Evolutionary conservation across 2,329 filamentous ascomycete genomes (phyloP).

Genomic region (Aspergillus puulaauensis): DNA sequence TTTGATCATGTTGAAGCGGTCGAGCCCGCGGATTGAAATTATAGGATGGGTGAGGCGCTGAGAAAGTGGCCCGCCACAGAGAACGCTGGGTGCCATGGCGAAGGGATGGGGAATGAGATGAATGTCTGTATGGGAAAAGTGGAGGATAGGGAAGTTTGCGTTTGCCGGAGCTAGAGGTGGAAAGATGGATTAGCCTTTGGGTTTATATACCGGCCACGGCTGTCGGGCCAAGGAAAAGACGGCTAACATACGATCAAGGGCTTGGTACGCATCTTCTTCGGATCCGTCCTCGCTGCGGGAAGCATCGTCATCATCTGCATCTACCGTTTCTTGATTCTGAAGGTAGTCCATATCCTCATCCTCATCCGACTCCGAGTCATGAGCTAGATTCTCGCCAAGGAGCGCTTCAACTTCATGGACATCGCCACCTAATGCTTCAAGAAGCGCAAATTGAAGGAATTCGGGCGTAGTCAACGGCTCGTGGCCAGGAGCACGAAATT

Average conservation of each 20-base stretch:
- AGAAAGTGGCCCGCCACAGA: conserved; percentile 30
- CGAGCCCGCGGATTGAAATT: conserved; percentile 29
- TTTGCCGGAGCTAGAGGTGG: conserved; percentile 19
- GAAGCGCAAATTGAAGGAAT: conserved; percentile 23
- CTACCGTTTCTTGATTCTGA: conserved; percentile 16
- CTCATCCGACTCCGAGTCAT: conserved; percentile 16
- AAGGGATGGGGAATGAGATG: conserved; percentile 36
- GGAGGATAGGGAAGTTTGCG: conserved; percentile 41
- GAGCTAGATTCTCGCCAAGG: conserved; percentile 13
- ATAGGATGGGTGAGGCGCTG: conserved; percentile 28
- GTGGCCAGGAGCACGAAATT: conserved; percentile 4
- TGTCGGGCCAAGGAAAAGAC: not conserved
- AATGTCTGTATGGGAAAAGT: conserved; percentile 43
- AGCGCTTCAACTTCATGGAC: conserved; percentile 19
- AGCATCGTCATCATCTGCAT: conserved; percentile 14
- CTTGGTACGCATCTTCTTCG: conserved; percentile 13
- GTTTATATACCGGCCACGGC: not conserved
- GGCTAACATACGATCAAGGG: conserved; percentile 21
- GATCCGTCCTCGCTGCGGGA: conserved; percentile 18
- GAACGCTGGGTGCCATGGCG: conserved; percentile 28
- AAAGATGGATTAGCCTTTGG: conserved; percentile 7
- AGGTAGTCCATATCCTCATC: conserved; percentile 18
- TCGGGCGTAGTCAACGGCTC: conserved; percentile 20
- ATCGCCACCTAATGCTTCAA: conserved; percentile 24
- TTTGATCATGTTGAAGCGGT: conserved; percentile 59